Evolutionary conservation across 2,329 filamentous ascomycete genomes (phyloP).

Genomic region (Beauveria sp.): DNA sequence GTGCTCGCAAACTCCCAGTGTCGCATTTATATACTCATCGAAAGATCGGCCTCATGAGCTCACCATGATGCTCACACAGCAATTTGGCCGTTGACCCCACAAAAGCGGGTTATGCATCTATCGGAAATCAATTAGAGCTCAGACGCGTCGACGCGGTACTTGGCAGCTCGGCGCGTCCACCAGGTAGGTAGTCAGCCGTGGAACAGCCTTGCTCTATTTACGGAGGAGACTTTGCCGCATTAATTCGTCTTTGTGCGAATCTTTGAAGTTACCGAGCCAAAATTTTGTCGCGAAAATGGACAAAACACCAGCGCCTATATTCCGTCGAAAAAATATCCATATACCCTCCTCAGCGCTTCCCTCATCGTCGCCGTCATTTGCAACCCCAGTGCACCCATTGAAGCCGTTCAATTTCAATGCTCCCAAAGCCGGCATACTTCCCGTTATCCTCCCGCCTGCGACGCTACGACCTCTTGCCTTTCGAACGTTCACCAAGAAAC

Average conservation of each 20-base stretch:
- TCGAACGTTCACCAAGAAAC: slow-evolving; percentile 93
- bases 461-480: slow-evolving; percentile 88
- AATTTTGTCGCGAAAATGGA: slow-evolving; percentile 25
- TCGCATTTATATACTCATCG: neutral
- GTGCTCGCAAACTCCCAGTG: neutral
- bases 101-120: slow-evolving; percentile 20
- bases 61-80: slow-evolving; percentile 5
- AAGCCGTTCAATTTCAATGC: slow-evolving; percentile 51
- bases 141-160: slow-evolving; percentile 29
- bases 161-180: slow-evolving; percentile 4
- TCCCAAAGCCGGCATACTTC: slow-evolving; percentile 62
- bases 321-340: slow-evolving; percentile 26
- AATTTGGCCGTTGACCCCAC: neutral
- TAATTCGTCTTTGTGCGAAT: neutral
- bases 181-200: neutral
- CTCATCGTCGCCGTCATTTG: slow-evolving; percentile 86
- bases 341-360: slow-evolving; percentile 55
- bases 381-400: slow-evolving; percentile 75
- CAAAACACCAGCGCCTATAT: slow-evolving; percentile 30
- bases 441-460: slow-evolving; percentile 80
- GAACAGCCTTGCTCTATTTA: neutral
- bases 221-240: neutral
- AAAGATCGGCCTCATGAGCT: neutral
- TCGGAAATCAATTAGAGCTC: slow-evolving; percentile 26
- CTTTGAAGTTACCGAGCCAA: neutral